Evolutionary conservation across 306 rosid genomes (phyloP).

Genomic region (Cucumis hystrix): DNA sequence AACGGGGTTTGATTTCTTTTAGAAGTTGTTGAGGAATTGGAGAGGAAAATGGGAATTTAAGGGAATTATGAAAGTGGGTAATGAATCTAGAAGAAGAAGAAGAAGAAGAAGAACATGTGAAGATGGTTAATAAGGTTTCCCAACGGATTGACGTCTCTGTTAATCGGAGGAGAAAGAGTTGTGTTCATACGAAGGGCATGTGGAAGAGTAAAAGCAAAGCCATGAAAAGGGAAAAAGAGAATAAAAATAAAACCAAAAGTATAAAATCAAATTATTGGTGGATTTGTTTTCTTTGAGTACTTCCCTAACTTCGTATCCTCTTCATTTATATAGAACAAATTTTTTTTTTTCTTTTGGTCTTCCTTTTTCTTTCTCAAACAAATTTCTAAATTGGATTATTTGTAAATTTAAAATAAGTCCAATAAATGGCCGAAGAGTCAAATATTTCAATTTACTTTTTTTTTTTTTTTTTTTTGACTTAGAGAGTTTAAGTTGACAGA

Average conservation of each 20-base stretch:
- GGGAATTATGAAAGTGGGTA: no score
- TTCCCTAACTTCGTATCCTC: neutral
- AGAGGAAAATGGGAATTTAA: no score
- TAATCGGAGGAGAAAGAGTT: no score
- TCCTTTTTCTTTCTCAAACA: neutral
- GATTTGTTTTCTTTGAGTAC: neutral
- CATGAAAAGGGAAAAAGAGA: neutral
- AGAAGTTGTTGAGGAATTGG: neutral
- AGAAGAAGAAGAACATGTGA: conserved; percentile 12
- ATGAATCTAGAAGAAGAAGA: neutral
- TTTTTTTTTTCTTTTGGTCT: neutral
- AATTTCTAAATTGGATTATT: no score
- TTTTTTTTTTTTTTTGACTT: no score
- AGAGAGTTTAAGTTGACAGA: no score
- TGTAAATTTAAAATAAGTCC: no score
- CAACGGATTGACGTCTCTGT: neutral
- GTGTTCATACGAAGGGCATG: neutral
- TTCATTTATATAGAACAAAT: neutral
- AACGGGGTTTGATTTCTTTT: neutral
- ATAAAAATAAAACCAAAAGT: neutral
- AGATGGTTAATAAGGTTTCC: neutral
- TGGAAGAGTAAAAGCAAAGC: neutral
- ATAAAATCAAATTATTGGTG: neutral
- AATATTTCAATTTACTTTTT: no score
- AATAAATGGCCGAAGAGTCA: no score